Evolutionary conservation across 371 early-diverging fungal genomes (phyloP).

Genomic region (Apophysomyces trapeziformis): DNA sequence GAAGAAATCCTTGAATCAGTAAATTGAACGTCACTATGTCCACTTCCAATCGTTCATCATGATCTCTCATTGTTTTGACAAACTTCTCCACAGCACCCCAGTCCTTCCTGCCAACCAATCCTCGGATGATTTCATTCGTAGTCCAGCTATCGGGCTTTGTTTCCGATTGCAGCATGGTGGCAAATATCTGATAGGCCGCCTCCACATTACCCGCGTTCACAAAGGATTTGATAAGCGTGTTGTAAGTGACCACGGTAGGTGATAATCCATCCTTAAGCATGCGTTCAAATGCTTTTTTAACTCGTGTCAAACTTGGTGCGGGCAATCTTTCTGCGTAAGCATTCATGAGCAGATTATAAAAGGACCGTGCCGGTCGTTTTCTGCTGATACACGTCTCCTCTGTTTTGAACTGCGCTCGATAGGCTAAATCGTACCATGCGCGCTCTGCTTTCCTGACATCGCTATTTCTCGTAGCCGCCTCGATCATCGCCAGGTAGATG

Average conservation of each 20-base stretch:
- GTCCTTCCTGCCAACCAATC: constrained; percentile 36
- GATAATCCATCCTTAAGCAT: constrained; percentile 56
- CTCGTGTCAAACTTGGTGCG: constrained; percentile 29
- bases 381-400: constrained; percentile 9
- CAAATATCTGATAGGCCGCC: constrained; percentile 35
- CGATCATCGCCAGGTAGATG: constrained; percentile 38
- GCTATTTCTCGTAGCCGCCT: constrained; percentile 36
- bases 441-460: constrained; percentile 30
- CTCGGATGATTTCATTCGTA: constrained; percentile 38
- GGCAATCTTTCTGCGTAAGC: constrained; percentile 65
- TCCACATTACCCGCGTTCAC: constrained; percentile 61
- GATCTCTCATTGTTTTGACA: constrained; percentile 14
- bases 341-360: constrained; percentile 77
- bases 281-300: constrained; percentile 27
- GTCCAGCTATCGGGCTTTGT: constrained; percentile 33
- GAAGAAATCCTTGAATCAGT: constrained; percentile 41
- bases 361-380: constrained; percentile 57
- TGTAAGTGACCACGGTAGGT: constrained; percentile 79
- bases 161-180: constrained; percentile 28
- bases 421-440: constrained; percentile 39
- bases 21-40: constrained; percentile 46
- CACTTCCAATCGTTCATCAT: constrained; percentile 6
- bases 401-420: constrained; percentile 14
- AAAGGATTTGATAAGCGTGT: constrained; percentile 79
- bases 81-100: constrained; percentile 35